These are phyloP conservation scores for Abelmoschus esculentus DNA, from an alignment of 345 rosid species.

Conservation along the genomic window DNA sequence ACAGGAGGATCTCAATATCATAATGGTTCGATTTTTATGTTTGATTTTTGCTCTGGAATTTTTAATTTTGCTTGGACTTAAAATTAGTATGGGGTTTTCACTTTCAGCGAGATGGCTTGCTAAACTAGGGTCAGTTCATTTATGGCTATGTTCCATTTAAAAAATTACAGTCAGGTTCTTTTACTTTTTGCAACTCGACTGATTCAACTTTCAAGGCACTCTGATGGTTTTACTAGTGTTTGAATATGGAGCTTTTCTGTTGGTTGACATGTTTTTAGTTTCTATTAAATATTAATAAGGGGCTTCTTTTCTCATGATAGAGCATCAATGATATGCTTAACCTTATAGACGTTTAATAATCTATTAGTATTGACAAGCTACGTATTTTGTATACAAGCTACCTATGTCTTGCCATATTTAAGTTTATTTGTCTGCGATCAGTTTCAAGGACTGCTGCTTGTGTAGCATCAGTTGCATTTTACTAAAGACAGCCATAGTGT, in stretches of 20 bases:
- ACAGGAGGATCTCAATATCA: slow-evolving; percentile 96
- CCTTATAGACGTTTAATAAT: no score
- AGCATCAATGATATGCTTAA: neutral
- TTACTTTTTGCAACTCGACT: neutral
- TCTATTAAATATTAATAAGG: neutral
- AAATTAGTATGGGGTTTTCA: neutral
- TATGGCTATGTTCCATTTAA: neutral
- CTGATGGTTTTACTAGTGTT: neutral
- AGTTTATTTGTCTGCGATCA: neutral
- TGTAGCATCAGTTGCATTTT: neutral
- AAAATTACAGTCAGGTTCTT: neutral
- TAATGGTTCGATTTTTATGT: slow-evolving; percentile 55
- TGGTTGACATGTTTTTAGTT: neutral
- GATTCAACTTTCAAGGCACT: neutral
- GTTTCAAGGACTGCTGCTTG: neutral
- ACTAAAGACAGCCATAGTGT: neutral
- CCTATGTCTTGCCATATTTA: neutral
- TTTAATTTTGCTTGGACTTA: neutral
- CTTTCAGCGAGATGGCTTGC: neutral
- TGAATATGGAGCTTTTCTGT: neutral
- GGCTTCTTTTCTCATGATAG: neutral
- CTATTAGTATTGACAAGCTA: neutral
- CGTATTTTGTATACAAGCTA: neutral
- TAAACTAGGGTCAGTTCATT: neutral
- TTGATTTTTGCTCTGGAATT: neutral